phyloP scores from a whole-genome alignment of 2,329 filamentous ascomycete genomes.

The Chrysoporthe puriensis region DNA sequence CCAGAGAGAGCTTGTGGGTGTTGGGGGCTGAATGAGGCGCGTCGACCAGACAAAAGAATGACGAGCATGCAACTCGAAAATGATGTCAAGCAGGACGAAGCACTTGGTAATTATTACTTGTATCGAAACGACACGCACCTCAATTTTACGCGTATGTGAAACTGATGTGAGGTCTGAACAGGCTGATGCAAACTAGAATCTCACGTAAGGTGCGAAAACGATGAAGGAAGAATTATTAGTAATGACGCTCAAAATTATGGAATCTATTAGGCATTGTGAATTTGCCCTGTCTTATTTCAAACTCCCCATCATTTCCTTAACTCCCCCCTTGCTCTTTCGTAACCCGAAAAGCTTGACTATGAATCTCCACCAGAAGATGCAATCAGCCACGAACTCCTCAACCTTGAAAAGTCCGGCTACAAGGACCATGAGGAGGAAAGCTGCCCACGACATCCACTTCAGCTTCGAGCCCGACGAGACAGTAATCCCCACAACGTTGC shows the following conservation, averaged over 20 bases:
- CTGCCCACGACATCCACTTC: conserved; percentile 29
- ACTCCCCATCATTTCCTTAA: conserved; percentile 6
- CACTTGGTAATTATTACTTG: no score
- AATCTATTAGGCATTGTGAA: not conserved
- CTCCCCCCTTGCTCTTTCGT: conserved; percentile 5
- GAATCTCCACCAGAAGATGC: conserved; percentile 19
- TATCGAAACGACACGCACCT: no score
- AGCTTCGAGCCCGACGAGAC: conserved; percentile 24
- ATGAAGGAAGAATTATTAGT: no score
- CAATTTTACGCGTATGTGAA: no score
- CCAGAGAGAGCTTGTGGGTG: no score
- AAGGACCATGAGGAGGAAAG: conserved; percentile 18
- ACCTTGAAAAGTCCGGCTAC: conserved; percentile 22
- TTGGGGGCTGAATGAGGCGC: no score
- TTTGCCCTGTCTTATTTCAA: not conserved
- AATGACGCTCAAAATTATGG: not conserved
- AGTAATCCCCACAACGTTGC: conserved; percentile 23
- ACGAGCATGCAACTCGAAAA: no score
- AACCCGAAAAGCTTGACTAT: not conserved
- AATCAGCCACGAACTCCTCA: conserved; percentile 22
- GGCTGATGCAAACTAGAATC: no score
- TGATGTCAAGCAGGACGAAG: no score
- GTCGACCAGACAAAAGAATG: no score
- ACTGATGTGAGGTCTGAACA: no score
- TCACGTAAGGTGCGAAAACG: no score